phyloP scores from a whole-genome alignment of 2,329 filamentous ascomycete genomes.

The Cryphonectria radicalis region DNA sequence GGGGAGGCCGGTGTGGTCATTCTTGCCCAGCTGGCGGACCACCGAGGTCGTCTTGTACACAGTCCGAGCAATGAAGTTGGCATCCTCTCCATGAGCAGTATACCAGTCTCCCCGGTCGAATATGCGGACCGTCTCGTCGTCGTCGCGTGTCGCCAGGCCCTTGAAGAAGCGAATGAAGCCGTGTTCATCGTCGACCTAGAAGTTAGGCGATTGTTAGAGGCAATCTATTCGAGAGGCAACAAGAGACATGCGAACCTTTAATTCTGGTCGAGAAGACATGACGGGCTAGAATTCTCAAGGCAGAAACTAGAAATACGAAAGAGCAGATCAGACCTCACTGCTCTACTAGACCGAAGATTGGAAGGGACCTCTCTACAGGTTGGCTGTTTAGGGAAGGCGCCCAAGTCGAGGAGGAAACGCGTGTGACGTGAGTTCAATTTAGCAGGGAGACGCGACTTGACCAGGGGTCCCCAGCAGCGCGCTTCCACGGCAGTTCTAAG shows the following conservation, averaged over 20 bases:
- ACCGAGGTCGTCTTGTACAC: constrained; percentile 99
- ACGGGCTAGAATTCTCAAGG: constrained; percentile 33
- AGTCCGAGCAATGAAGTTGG: constrained; percentile 79
- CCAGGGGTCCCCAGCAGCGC: background rate
- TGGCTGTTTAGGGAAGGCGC: background rate
- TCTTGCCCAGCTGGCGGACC: constrained; percentile 83
- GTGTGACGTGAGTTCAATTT: constrained; percentile 16
- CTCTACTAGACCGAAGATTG: constrained; percentile 2
- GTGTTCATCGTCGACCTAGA: constrained; percentile 89
- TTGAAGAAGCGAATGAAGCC: constrained; percentile 98
- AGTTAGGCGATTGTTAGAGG: constrained; percentile 26
- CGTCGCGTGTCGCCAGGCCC: constrained; percentile 71
- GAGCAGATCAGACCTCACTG: background rate
- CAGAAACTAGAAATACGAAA: background rate
- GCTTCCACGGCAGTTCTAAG: background rate
- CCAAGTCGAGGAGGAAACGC: constrained; percentile 10
- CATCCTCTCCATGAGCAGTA: constrained; percentile 88
- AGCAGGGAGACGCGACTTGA: constrained; percentile 15
- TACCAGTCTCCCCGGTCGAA: constrained; percentile 97
- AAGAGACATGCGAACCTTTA: constrained; percentile 58
- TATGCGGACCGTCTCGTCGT: constrained; percentile 79
- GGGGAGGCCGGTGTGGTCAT: constrained; percentile 79
- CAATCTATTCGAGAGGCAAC: constrained; percentile 7
- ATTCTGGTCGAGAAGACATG: constrained; percentile 74
- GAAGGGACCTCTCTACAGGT: background rate